Base-by-base conservation (phyloP, 2,329 filamentous ascomycete species). In the Xylaria sp. region DNA sequence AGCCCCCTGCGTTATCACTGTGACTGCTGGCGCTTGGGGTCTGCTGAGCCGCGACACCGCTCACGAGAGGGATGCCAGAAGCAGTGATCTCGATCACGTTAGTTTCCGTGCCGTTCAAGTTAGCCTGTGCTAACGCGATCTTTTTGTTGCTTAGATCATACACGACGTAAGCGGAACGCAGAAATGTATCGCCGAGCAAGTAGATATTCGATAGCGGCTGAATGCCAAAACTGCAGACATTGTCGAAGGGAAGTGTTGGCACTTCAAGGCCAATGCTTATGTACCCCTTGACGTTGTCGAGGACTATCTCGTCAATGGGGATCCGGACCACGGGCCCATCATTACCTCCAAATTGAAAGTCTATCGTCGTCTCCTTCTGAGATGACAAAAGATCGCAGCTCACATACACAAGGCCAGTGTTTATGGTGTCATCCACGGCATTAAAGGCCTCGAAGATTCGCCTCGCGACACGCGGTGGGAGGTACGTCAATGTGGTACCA, bases 401-500 rank as follows among this genome's bases (percentile, higher is more conserved):
- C 61, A 84, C 78, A 61, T 81, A 79, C n/a, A 81, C 77, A 8
- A 81, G 77, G 19, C 80, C 81, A 12, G 78, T 80, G 39, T 68
- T 66, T 2, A 59, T 21, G 11, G 60, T 60, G 32, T 84, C 82
- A 45, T 81, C 80, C 42, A 79, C 75, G 27, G 80, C 83, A 69
- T 77, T 78, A 21, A 85, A 74, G 27, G 76, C 74, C 2, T 73
- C 66, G 71, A 80, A 81, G 56, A 87, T 75, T 8, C 72, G 65
- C 1, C 71, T 69, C 51, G 83, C 82, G 56, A 90, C 78, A 39
- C 79, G 72, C 68, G 85, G 80, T 0, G 90, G 90, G 0, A 92
- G 81, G 75, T 90, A 90, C 70, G 85, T 88, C 68, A 90, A 79
- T n/a, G 87, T 90, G 51, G 86, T 89, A 57, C 90, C 90, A 1